A percentile compares a stretch with the other conserved stretches of the same genome.
These are phyloP conservation scores for Chrysoporthe austroafricana DNA, from an alignment of 2,329 filamentous ascomycete species.

Conservation along the genomic window DNA sequence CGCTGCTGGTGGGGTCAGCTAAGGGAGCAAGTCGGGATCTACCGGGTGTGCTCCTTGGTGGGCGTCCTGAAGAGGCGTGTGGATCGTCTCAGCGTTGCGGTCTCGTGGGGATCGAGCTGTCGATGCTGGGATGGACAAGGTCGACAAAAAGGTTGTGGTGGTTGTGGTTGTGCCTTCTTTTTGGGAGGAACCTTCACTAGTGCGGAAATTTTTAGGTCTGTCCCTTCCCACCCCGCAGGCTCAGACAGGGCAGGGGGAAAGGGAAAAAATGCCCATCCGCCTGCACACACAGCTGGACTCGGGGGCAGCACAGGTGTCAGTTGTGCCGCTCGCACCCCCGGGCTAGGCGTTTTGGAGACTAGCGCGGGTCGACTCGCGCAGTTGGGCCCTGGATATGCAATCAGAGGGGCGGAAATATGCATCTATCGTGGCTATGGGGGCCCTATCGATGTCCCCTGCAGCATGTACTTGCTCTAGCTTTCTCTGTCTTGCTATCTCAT, in stretches of 20 bases:
- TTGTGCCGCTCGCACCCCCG: background rate
- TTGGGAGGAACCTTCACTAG: constrained; percentile 10
- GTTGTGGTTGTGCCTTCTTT: constrained; percentile 15
- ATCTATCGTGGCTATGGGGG: background rate
- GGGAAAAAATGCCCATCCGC: constrained; percentile 11
- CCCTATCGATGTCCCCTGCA: too few relatives aligned
- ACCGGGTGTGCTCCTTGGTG: background rate
- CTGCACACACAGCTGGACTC: background rate
- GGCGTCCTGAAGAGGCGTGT: background rate
- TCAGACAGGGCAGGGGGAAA: constrained; percentile 3
- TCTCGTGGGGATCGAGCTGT: background rate
- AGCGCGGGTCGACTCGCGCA: background rate
- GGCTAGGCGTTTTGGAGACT: background rate
- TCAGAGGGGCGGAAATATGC: constrained; percentile 2
- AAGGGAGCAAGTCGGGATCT: background rate
- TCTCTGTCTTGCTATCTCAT: background rate
- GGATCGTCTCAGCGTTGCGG: background rate
- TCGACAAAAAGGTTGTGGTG: constrained; percentile 5
- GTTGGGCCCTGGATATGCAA: background rate
- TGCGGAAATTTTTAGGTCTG: constrained; percentile 14
- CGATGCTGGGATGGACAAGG: background rate
- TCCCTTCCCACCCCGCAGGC: constrained; percentile 10
- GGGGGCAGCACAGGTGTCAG: background rate
- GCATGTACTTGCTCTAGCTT: background rate
- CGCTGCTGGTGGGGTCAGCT: constrained; percentile 14